Evolutionary conservation across 768 basidiomycete genomes (phyloP).

Genomic region (Kondoa malvinella): DNA sequence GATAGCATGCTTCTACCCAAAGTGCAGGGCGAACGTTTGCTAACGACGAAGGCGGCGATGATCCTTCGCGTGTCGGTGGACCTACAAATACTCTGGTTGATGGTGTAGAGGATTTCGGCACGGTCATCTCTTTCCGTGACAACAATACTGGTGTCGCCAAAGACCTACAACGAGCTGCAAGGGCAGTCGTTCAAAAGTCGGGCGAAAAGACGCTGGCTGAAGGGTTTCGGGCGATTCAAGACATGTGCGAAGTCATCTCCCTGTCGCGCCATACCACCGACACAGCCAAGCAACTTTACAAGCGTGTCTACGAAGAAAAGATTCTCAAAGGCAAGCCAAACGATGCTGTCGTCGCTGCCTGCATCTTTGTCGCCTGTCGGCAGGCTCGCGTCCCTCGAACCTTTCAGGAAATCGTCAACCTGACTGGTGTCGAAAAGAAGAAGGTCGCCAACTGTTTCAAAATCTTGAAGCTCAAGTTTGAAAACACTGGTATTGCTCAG

Average conservation of each 20-base stretch:
- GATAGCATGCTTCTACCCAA: constrained; percentile 17
- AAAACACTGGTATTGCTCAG: constrained; percentile 36
- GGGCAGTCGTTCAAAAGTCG: constrained; percentile 46
- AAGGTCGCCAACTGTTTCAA: constrained; percentile 27
- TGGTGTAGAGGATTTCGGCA: constrained; percentile 84
- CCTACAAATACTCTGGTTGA: constrained; percentile 84
- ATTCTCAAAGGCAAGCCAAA: constrained; percentile 66
- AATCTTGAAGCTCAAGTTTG: constrained; percentile 33
- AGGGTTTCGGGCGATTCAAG: constrained; percentile 78
- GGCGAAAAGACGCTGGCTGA: constrained; percentile 56
- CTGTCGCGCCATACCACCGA: constrained; percentile 85
- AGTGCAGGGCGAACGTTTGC: constrained; percentile 70
- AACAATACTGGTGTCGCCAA: constrained; percentile 82
- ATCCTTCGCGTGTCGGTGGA: constrained; percentile 98
- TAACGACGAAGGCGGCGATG: constrained; percentile 86
- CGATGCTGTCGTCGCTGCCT: constrained; percentile 87
- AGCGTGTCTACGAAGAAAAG: constrained; percentile 90
- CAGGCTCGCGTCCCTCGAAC: constrained; percentile 90
- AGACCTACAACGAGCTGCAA: constrained; percentile 81
- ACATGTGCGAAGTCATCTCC: constrained; percentile 89
- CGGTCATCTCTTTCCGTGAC: constrained; percentile 86
- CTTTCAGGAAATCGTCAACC: constrained; percentile 85
- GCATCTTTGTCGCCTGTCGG: constrained; percentile 92
- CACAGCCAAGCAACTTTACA: constrained; percentile 91
- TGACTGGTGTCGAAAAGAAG: constrained; percentile 89